Evolutionary conservation across 805 yeast genomes (phyloP).

Genomic region (Candida gorgasii): DNA sequence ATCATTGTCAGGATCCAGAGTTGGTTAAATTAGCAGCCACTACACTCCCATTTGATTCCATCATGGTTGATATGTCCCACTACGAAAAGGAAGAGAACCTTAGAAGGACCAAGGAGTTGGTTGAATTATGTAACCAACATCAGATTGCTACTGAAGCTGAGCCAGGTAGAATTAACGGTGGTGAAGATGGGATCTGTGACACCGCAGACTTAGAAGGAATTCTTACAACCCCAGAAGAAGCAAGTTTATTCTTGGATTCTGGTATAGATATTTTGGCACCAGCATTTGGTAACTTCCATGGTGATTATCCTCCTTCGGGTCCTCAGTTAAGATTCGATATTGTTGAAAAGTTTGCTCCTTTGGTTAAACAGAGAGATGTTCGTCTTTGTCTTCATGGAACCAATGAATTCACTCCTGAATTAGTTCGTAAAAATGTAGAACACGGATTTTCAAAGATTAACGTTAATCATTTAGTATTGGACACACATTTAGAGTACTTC

Average conservation of each 20-base stretch:
- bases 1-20: conserved; percentile 34
- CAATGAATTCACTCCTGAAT: conserved; percentile 27
- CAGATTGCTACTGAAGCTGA: conserved; percentile 39
- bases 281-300: conserved; percentile 39
- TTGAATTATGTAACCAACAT: conserved; percentile 24
- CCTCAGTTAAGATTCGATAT: conserved; percentile 25
- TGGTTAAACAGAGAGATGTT: conserved; percentile 18
- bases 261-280: conserved; percentile 40
- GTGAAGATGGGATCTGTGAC: conserved; percentile 34
- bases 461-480: conserved; percentile 30
- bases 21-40: conserved; percentile 29
- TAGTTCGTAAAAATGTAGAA: conserved; percentile 23
- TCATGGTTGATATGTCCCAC: conserved; percentile 41
- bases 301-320: conserved; percentile 34
- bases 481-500: conserved; percentile 24
- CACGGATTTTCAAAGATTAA: conserved; percentile 34
- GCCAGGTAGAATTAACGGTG: conserved; percentile 40
- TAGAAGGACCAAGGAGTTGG: conserved; percentile 26
- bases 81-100: conserved; percentile 35
- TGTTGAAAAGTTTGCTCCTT: conserved; percentile 23
- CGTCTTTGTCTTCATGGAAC: conserved; percentile 37
- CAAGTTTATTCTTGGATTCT: conserved; percentile 28
- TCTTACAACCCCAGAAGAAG: conserved; percentile 32
- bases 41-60: conserved; percentile 36
- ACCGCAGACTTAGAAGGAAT: conserved; percentile 27